Evolutionary conservation across 2,329 filamentous ascomycete genomes (phyloP), one percentile per base, ranked within the genome.

Genomic region (Botrytis galanthina): DNA sequence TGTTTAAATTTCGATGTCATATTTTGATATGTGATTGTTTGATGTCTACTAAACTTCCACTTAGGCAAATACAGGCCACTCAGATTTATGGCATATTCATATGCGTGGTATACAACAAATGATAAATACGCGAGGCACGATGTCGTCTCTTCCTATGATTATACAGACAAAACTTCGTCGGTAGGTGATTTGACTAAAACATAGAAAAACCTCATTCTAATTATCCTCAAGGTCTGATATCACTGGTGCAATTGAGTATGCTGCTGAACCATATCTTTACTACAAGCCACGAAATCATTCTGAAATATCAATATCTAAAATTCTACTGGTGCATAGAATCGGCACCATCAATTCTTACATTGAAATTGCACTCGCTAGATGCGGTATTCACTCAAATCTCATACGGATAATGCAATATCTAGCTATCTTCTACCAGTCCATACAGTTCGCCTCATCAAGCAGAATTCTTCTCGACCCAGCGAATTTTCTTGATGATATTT

Each of bases 51-150:
- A 22, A 61, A 35, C 18, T 26, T 29, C 69, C 6, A 39, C n/a
- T 16, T 46, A 76, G 76, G 75, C 78, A 42, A 68, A 76, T 44
- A 68, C 62, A 16, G 78, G 78, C 42, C 74, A 77, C 51, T 35
- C 61, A 2, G 64, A 77, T 29, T 46, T 70, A 37, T 79, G 77
- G 77, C 71, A 75, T 59, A 46, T 75, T 18, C 77, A 79, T 57
- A 78, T 78, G 77, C 70, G 70, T 46, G 76, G 77, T 20, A 70
- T 78, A n/a, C 75, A 77, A 51, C 72, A 77, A 26, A 75, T 78
- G 70, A 72, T 78, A 7, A 42, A 51, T 16, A 54, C 48, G 1
- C 62, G 74, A 67, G 70, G 73, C 5, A 54, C 59, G 8, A 61
- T 76, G 8, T 54, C 70, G 9, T 73, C 69, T 18, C 42, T 78